Evolutionary conservation across 352 stramenopile species (phyloP).

Genomic region (Saprolegnia diclina): DNA sequence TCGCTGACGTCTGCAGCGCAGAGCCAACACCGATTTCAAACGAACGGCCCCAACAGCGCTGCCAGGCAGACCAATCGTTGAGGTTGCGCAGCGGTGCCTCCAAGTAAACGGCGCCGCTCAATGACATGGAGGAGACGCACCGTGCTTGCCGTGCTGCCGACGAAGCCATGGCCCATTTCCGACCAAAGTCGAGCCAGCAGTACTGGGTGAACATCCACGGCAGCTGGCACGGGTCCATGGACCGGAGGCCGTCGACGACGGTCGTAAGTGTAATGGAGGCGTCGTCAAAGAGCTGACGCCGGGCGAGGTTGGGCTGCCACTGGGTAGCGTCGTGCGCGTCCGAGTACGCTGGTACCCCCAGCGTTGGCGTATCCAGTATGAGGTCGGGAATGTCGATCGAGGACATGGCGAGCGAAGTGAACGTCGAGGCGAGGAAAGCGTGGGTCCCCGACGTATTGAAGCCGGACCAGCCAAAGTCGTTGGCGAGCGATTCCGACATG

Average conservation of each 20-base stretch:
- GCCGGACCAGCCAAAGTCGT: constrained; percentile 4
- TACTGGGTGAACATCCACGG: constrained; percentile 19
- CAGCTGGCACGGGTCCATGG: constrained; percentile 8
- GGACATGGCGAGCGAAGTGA: not conserved
- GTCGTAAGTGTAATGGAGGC: not conserved
- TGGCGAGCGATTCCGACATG: not conserved
- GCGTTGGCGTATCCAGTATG: not conserved
- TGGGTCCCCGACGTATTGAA: constrained; percentile 5
- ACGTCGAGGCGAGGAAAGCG: not conserved
- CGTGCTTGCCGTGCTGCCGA: not conserved
- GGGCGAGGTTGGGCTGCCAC: not conserved
- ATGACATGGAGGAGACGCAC: not conserved
- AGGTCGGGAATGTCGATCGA: not conserved
- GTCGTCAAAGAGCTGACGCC: not conserved
- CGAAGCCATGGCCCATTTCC: constrained; percentile 2
- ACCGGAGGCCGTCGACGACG: not conserved
- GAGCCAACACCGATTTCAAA: not conserved
- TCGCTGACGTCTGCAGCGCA: not conserved
- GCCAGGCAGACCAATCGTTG: not conserved
- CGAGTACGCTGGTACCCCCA: not conserved
- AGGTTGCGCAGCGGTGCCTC: not conserved
- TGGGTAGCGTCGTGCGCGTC: not conserved
- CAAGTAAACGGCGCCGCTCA: constrained; percentile 1
- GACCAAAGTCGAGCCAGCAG: constrained; percentile 15
- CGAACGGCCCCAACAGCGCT: not conserved